Base-by-base conservation (phyloP, 257 asterid species). In the Gardenia jasminoides region DNA sequence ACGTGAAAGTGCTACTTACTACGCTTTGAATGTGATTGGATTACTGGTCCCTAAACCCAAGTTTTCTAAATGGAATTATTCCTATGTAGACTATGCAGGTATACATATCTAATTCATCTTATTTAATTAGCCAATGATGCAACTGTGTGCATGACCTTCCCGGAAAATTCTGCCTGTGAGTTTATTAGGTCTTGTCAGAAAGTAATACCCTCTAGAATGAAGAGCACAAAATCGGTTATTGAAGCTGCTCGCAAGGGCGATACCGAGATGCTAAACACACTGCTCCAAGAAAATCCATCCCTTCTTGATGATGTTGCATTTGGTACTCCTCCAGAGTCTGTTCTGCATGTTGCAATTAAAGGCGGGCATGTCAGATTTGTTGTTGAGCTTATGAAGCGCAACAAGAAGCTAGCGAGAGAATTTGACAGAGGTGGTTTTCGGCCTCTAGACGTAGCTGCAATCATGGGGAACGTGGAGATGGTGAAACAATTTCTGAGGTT, bases 301-400 rank as follows among this genome's bases (percentile, higher is more conserved):
- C 43, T 16, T 36, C 46, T 67, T 50, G 77, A 31, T 52, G 67
- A 73, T 52, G 9, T 73, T 52, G 67, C 67, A 30, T 73, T 52
- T 73, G 48, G 39, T 59, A 52, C 66, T 16, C 10, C 58, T 30
- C 58, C 67, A 17, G 50, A 52, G 16, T 73, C 77, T 26, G 67
- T 30, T 73, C 24, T 73, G 17, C 77, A 73, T 19, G 58, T 28
- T 50, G 77, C 77, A 73, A 20, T 48, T 30, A 73, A 52, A 73
- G 47, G 30, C 0, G 77, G 77, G 7, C 39, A 73, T 7, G 28
- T 73, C 11, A 50, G 13, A 20, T 30, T 73, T 41, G 67, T 52
- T 19, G 20, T 5, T n/a, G 77, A 73, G 77, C 77, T 73, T 52
- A 39, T 73, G 67, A 73, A 73, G 10, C 11, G 20, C 77, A 73